phyloP scores from a whole-genome alignment of 441 rosid genomes.

The Jatropha podagrica region DNA sequence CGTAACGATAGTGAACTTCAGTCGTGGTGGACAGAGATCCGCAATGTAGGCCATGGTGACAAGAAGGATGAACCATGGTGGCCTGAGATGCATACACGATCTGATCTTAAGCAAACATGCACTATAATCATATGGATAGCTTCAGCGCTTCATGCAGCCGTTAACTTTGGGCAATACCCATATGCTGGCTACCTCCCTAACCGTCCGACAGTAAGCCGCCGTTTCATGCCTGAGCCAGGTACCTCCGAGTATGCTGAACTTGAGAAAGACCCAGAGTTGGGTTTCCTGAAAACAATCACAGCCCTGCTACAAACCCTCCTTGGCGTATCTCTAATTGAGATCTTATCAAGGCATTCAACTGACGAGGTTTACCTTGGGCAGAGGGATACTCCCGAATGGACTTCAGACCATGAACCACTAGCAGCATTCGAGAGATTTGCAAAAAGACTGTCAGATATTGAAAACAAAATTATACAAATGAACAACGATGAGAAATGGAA shows the following conservation, averaged over 20 bases:
- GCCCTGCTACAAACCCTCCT: constrained; percentile 74
- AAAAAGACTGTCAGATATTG: constrained; percentile 50
- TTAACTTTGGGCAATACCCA: constrained; percentile 89
- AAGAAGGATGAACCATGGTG: constrained; percentile 68
- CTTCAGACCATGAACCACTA: constrained; percentile 56
- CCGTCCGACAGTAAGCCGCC: constrained; percentile 79
- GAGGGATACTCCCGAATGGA: constrained; percentile 65
- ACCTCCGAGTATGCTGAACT: constrained; percentile 64
- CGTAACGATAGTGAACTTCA: constrained; percentile 67
- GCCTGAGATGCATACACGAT: constrained; percentile 58
- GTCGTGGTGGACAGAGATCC: constrained; percentile 82
- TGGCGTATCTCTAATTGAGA: constrained; percentile 76
- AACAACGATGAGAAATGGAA: constrained; percentile 55
- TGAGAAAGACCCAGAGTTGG: constrained; percentile 45
- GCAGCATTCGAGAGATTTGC: constrained; percentile 62
- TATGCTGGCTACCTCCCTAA: constrained; percentile 90
- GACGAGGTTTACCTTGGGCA: constrained; percentile 88
- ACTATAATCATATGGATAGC: constrained; percentile 83
- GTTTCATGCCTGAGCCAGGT: constrained; percentile 89
- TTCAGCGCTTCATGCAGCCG: constrained; percentile 92
- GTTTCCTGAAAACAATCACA: constrained; percentile 73
- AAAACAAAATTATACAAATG: constrained; percentile 46
- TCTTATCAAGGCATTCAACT: constrained; percentile 68
- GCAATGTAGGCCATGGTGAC: constrained; percentile 76
- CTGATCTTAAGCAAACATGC: constrained; percentile 62